phyloP scores from a whole-genome alignment of 305 asterid genomes.

The Fraxinus floribunda region DNA sequence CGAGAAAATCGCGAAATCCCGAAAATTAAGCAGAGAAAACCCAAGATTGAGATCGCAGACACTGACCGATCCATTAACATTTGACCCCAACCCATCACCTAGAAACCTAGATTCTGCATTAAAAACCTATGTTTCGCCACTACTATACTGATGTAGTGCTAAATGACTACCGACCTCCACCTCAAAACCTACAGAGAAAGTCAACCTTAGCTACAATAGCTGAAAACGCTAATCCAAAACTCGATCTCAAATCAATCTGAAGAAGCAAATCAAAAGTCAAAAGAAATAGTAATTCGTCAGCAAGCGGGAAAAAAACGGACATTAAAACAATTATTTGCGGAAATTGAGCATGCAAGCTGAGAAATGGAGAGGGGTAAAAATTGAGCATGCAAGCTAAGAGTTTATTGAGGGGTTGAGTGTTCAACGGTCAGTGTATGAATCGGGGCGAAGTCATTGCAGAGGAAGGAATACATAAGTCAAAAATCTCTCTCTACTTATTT shows the following conservation, averaged over 20 bases:
- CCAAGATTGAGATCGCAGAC: conserved; percentile 42
- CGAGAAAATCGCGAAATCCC: conserved; percentile 40
- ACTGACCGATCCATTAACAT: conserved; percentile 53
- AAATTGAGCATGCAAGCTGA: conserved; percentile 22
- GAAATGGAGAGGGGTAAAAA: conserved; percentile 1
- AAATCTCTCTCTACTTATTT: conserved; percentile 20
- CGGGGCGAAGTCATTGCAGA: conserved; percentile 5
- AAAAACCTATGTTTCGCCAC: background rate
- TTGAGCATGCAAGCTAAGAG: background rate
- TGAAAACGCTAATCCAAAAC: conserved; percentile 4
- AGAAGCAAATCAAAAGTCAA: conserved; percentile 3
- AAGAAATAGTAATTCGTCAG: background rate
- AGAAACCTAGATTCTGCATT: conserved; percentile 37
- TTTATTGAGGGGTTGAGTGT: conserved; percentile 9
- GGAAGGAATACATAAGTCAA: conserved; percentile 34
- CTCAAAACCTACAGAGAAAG: conserved; percentile 16
- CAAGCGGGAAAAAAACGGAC: conserved; percentile 23
- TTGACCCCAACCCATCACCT: conserved; percentile 24
- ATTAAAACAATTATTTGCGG: conserved; percentile 13
- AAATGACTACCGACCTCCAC: conserved; percentile 14
- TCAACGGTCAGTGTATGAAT: conserved; percentile 27
- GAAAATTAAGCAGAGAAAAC: conserved; percentile 43
- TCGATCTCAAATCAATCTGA: conserved; percentile 21
- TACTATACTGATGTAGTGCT: conserved; percentile 12
- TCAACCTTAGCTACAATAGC: background rate